Evolutionary conservation across 129 eudicot genomes (phyloP).

Genomic region (Mikania micrantha): DNA sequence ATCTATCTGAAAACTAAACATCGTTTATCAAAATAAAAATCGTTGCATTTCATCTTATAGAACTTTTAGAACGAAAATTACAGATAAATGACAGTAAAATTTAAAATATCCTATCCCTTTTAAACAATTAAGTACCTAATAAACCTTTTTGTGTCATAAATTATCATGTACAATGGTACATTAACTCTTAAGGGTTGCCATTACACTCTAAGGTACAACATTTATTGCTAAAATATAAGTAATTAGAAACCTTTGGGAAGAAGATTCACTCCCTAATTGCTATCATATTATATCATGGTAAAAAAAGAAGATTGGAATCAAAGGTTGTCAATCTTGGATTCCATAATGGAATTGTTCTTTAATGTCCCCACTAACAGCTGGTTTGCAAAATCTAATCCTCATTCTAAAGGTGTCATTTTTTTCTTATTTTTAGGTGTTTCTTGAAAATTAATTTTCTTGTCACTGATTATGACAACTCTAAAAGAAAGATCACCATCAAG

Average conservation of each 20-base stretch:
- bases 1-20: too few species aligned
- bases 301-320: slow-evolving; percentile 11
- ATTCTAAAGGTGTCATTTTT: slow-evolving; percentile 23
- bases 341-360: slow-evolving; percentile 22
- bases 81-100: background rate
- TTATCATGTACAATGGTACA: slow-evolving; percentile 4
- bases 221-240: slow-evolving; percentile 9
- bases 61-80: background rate
- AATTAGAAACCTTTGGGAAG: background rate
- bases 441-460: slow-evolving; percentile 26
- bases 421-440: slow-evolving; percentile 21
- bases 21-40: background rate
- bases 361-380: slow-evolving; percentile 40
- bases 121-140: background rate
- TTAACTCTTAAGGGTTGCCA: background rate
- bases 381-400: slow-evolving; percentile 33
- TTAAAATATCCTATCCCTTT: too few species aligned
- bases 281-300: background rate
- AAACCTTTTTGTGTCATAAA: background rate
- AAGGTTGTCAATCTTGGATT: slow-evolving; percentile 24
- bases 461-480: slow-evolving; percentile 28
- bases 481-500: slow-evolving; percentile 20
- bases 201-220: background rate
- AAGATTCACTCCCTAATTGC: slow-evolving; percentile 2
- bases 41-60: background rate